Evolutionary conservation across 2,329 filamentous ascomycete genomes (phyloP), one percentile per base, ranked within the genome.

Genomic region (Aspergillus unguis): DNA sequence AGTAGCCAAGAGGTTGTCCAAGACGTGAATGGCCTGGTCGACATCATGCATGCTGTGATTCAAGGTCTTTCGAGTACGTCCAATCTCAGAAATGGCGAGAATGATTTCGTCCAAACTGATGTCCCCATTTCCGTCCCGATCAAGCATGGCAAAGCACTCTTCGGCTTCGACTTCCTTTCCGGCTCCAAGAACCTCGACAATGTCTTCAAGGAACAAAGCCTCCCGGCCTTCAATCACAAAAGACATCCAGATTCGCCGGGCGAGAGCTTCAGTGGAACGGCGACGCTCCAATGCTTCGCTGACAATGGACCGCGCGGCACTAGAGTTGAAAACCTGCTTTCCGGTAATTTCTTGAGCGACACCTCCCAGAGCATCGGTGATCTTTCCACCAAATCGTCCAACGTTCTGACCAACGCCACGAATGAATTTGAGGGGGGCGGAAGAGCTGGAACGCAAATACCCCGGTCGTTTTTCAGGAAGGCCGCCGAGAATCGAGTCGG

Each of bases 81-180:
- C 88, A 57, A 94, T 86, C 55, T 95, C 90, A 23, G 88, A 84
- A 23, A 96, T 82, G 60, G 91, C 92, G 66, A 92, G 80, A 52
- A 95, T 82, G 89, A 96, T 96, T 75, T 99, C 94, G 28, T 97
- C 92, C 47, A 97, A 79, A 70, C 87, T 92, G 70, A 99, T 90
- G 67, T 97, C 92, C 40, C 92, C 92, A 65, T 99, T 99, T 57
- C 83, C 82, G 72, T 97, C 94, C 25, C 83, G 83, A 66, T 99
- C 94, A 27, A 97, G 81, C 55, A 85, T 80, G 36, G 76, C 74
- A 67, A 97, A 97, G 50, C 86, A 88, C 70, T 96, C 90, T 53
- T 94, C 88, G 2, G 94, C 94, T 57, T 96, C 89, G 0, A 82
- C 77, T 57, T 84, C 83, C 63, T 87, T 85, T 5, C 83, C 82